Percentiles rank a stretch among this genome's conserved stretches.
phyloP scores from a whole-genome alignment of 2,329 filamentous ascomycete species.

The Periconia sp. region DNA sequence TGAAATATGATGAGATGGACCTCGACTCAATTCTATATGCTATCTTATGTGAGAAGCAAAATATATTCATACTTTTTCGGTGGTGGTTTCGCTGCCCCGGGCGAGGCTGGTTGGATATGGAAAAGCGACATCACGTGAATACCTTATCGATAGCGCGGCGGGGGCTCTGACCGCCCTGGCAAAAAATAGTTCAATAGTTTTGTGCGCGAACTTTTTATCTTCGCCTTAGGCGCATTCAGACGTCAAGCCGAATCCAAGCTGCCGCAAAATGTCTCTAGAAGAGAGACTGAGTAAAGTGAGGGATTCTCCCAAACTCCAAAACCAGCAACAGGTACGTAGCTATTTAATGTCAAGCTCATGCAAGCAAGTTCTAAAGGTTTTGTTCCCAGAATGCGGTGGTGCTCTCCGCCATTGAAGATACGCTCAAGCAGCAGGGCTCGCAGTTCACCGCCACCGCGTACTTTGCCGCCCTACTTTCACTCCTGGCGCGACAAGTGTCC shows the following conservation, averaged over 20 bases:
- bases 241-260: constrained; percentile 18
- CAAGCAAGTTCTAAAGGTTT: constrained; percentile 1
- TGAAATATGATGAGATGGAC: no score
- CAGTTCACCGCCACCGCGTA: constrained; percentile 85
- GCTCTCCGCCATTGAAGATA: constrained; percentile 88
- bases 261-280: constrained; percentile 61
- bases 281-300: constrained; percentile 98
- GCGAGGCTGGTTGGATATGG: no score
- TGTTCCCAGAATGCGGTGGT: constrained; percentile 76
- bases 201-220: constrained; percentile 21
- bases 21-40: no score
- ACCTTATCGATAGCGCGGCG: constrained; percentile 14
- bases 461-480: constrained; percentile 89
- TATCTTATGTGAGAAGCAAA: no score
- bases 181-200: constrained; percentile 13
- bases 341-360: background rate
- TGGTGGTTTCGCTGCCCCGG: no score
- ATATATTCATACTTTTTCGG: no score
- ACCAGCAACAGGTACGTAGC: constrained; percentile 78
- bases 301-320: constrained; percentile 87
- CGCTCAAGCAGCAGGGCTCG: constrained; percentile 83
- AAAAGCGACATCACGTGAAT: background rate
- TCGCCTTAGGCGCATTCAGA: constrained; percentile 1
- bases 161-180: constrained; percentile 15
- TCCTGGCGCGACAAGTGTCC: constrained; percentile 76